phyloP scores from a whole-genome alignment of 2,329 filamentous ascomycete genomes.

The Gnomoniopsis smithogilvyi region DNA sequence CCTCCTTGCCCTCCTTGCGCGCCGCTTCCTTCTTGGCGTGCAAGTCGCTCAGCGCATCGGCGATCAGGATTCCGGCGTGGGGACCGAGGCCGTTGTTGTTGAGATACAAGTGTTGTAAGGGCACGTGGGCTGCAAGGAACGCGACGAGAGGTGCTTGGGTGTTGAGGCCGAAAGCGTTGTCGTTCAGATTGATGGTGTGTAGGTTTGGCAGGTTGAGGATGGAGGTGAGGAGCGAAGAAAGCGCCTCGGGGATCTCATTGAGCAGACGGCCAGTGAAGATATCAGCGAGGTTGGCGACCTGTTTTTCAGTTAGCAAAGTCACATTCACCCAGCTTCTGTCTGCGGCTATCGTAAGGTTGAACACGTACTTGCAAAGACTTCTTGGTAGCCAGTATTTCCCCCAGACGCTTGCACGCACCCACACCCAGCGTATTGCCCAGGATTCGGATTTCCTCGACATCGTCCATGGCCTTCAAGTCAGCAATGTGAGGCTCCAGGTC shows the following conservation, averaged over 20 bases:
- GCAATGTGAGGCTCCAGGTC: constrained; percentile 85
- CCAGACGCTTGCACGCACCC: constrained; percentile 80
- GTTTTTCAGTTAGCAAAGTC: background rate
- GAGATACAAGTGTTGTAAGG: constrained; percentile 89
- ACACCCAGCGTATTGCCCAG: constrained; percentile 92
- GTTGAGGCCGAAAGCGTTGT: constrained; percentile 97
- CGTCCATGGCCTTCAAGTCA: constrained; percentile 64
- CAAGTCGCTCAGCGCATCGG: constrained; percentile 79
- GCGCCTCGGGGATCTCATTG: constrained; percentile 87
- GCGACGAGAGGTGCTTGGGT: constrained; percentile 89
- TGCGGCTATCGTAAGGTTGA: background rate
- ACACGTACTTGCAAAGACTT: constrained; percentile 68
- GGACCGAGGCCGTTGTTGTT: constrained; percentile 99
- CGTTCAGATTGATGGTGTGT: constrained; percentile 90
- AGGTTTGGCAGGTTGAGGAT: constrained; percentile 83
- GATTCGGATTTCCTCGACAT: constrained; percentile 82
- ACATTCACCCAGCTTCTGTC: background rate
- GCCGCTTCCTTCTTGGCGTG: constrained; percentile 81
- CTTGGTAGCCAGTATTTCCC: constrained; percentile 79
- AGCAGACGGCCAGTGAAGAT: constrained; percentile 96
- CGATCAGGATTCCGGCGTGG: constrained; percentile 83
- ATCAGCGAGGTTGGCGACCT: constrained; percentile 87
- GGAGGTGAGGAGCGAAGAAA: constrained; percentile 80
- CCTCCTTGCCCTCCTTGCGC: constrained; percentile 65
- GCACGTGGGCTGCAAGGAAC: constrained; percentile 84